phyloP scores from a whole-genome alignment of 495 filamentous ascomycete genomes.

The Penicillium paxilli region DNA sequence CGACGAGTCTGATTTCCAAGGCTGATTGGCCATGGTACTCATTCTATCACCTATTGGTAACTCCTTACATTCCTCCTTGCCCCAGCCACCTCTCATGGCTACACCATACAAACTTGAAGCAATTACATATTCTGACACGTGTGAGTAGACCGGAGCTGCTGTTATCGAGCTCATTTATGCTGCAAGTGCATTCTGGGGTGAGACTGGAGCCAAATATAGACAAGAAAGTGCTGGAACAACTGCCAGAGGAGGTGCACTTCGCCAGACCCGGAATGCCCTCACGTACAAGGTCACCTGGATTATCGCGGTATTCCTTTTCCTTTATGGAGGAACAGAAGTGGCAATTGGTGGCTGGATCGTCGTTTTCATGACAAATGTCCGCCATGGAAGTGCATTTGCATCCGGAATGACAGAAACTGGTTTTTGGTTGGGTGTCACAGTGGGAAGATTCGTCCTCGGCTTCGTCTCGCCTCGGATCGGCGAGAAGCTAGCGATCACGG shows the following conservation, averaged over 20 bases:
- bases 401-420: constrained; percentile 59
- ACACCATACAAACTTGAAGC: not conserved
- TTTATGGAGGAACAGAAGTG: constrained; percentile 77
- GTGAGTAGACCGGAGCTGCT: constrained; percentile 55
- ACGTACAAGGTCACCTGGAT: constrained; percentile 64
- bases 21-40: constrained; percentile 51
- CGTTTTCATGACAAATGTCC: constrained; percentile 56
- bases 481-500: constrained; percentile 56
- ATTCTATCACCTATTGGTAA: constrained; percentile 61
- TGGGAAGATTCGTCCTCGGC: constrained; percentile 55
- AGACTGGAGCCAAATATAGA: constrained; percentile 28
- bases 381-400: constrained; percentile 49
- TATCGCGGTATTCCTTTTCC: constrained; percentile 64
- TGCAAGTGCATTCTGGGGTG: constrained; percentile 60
- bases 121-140: not conserved
- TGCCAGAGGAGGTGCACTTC: constrained; percentile 37
- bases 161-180: constrained; percentile 54
- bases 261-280: constrained; percentile 51
- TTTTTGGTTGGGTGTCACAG: constrained; percentile 60
- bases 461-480: constrained; percentile 58
- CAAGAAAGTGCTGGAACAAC: constrained; percentile 24
- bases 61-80: not conserved
- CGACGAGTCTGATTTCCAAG: constrained; percentile 55
- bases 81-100: not conserved
- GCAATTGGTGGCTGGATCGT: constrained; percentile 68